Conservation (phyloP, 768 basidiomycete genomes). For the Pisolithus orientalis region DNA sequence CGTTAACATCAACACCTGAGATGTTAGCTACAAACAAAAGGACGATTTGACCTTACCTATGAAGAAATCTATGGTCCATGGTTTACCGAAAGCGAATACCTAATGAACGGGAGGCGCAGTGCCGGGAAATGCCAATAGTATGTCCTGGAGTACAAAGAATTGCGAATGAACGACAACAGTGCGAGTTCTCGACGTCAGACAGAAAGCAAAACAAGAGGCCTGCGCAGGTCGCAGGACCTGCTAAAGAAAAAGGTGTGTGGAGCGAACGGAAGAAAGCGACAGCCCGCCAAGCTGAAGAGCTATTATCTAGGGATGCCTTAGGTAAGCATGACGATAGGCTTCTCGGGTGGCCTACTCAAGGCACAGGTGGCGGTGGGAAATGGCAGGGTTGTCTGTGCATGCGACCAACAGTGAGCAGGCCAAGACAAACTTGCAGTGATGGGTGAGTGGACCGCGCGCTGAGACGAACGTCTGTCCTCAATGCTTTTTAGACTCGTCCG, state of each 20-base stretch:
- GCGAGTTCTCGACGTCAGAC: neutral
- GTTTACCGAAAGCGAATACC: neutral
- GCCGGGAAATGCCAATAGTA: neutral
- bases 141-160: neutral
- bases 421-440: neutral
- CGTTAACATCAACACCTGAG: no score
- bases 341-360: no score
- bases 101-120: neutral
- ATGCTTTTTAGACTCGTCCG: slow-evolving; percentile 50
- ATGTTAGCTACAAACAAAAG: neutral
- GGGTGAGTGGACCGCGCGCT: neutral
- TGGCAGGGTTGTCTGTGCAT: neutral
- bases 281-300: neutral
- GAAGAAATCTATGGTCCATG: neutral
- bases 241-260: neutral
- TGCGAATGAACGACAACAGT: neutral
- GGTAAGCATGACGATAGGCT: no score
- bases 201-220: neutral
- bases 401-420: neutral
- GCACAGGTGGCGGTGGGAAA: neutral
- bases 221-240: neutral
- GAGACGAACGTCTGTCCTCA: neutral
- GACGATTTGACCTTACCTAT: neutral
- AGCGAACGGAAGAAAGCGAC: neutral
- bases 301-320: neutral